Percentiles rank a stretch among this genome's conserved stretches.
phyloP scores from a whole-genome alignment of 2,329 filamentous ascomycete species.

The Sporothrix variecibatus region DNA sequence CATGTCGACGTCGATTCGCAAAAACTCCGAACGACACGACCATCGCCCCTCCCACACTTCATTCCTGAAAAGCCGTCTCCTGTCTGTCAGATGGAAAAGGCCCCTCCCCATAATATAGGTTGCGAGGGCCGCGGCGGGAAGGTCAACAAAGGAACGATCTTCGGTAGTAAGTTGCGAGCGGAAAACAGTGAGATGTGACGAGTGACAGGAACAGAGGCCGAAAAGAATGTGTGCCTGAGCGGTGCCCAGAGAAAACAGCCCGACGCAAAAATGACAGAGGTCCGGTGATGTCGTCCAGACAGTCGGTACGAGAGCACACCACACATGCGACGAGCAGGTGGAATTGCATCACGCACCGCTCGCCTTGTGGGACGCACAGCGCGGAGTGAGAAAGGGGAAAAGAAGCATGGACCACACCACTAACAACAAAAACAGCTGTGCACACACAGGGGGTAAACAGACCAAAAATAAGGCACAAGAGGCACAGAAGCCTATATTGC shows the following conservation, averaged over 20 bases:
- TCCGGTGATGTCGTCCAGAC: constrained; percentile 9
- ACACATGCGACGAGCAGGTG: neutral
- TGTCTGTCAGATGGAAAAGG: neutral
- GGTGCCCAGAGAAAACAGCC: neutral
- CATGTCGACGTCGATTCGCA: neutral
- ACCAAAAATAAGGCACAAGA: neutral
- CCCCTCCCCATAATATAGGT: constrained; percentile 15
- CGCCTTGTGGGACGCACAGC: constrained; percentile 7
- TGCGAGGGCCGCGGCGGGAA: neutral
- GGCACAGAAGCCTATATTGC: neutral
- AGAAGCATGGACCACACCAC: constrained; percentile 11
- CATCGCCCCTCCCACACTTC: constrained; percentile 12
- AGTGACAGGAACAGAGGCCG: constrained; percentile 6
- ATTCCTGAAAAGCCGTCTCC: neutral
- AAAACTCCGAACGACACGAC: neutral
- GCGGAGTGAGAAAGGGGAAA: neutral
- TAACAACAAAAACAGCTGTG: neutral
- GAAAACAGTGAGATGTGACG: constrained; percentile 24
- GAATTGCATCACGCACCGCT: constrained; percentile 4
- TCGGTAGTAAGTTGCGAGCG: neutral
- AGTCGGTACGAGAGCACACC: constrained; percentile 1
- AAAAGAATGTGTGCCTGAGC: neutral
- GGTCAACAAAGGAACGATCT: constrained; percentile 17
- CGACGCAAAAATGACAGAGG: neutral
- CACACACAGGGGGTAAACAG: neutral